Evolutionary conservation across 768 basidiomycete species (phyloP), one percentile per base, ranked within the genome.

Genomic region (Rhizopogon vulgaris): DNA sequence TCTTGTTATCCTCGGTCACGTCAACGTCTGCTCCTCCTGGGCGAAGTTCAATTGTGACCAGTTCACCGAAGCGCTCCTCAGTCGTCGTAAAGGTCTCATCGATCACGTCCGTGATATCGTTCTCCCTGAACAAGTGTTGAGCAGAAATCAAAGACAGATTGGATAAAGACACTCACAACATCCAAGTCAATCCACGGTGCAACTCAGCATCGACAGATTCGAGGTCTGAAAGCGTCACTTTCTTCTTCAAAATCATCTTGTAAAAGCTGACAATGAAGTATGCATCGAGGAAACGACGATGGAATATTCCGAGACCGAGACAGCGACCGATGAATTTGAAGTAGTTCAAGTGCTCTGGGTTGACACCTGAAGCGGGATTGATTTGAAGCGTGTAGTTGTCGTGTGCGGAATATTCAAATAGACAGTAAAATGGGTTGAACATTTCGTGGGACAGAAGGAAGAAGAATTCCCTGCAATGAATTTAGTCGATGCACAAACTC

Each of bases 341-440:
- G 75, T 98, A 99, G 74, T 98, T 98, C 67, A 99, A 72, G 71
- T 99, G 96, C 71, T 99, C 96, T 0, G 96, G 96, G 69, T 99
- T 99, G 60, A 99, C 92, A 39, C 91, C 91, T 32, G 94, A 96
- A 9, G 93, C 94, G 11, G 95, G 95, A 72, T 98, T 98, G 71
- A 99, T 98, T 71, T 99, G 96, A 27, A 99, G 85, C 9, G 96
- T 98, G 67, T 99, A 99, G 72, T 99, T 98, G 78, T 98, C 96
- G 73, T 97, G 95, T 17, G 96, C 96, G 1, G 96, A 98, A 71
- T 99, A 99, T 73, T 99, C 96, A 72, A 99, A 99, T 10, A 99
- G 77, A 69, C 96, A 98, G 73, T 99, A 98, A 80, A 99, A 98
- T 22, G 96, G 96, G 71, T 98, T 96, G 78, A 99, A 98, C 96